These are phyloP conservation scores for Phytophthora pseudosyringae DNA, from an alignment of 352 stramenopile genomes.

Conservation along the genomic window DNA sequence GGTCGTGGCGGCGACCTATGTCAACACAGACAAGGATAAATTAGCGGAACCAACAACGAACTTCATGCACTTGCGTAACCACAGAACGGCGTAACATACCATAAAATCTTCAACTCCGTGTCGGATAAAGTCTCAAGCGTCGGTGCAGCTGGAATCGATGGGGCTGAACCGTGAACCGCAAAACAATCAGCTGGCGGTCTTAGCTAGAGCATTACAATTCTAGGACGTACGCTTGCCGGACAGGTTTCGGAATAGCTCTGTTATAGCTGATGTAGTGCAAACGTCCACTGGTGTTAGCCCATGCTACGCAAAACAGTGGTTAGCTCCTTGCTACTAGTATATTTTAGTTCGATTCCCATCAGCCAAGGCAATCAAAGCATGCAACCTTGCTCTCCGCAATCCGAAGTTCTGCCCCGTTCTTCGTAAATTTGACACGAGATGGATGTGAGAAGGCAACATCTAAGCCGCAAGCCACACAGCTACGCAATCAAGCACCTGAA, in stretches of 20 bases:
- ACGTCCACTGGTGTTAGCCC: constrained; percentile 69
- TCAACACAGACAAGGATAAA: not conserved
- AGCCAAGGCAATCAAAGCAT: not conserved
- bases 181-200: not conserved
- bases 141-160: constrained; percentile 36
- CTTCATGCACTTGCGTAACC: too few species aligned
- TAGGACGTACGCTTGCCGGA: constrained; percentile 43
- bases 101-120: constrained; percentile 40
- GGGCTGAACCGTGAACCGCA: constrained; percentile 32
- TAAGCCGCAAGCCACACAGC: not conserved
- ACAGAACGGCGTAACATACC: constrained; percentile 24
- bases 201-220: not conserved
- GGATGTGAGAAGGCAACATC: not conserved
- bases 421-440: not conserved
- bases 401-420: constrained; percentile 63
- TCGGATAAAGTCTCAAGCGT: constrained; percentile 25
- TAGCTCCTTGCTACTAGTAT: not conserved
- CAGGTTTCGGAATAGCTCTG: constrained; percentile 50
- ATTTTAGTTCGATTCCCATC: not conserved
- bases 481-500: constrained; percentile 46
- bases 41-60: too few species aligned
- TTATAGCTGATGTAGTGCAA: constrained; percentile 49
- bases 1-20: constrained; percentile 37
- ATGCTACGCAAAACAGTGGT: constrained; percentile 42
- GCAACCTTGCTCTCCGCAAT: constrained; percentile 54